Evolutionary conservation across 1,284 basidiomycete species (phyloP), one percentile per base, ranked within the genome.

Genomic region (Cutaneotrichosporon sp.): DNA sequence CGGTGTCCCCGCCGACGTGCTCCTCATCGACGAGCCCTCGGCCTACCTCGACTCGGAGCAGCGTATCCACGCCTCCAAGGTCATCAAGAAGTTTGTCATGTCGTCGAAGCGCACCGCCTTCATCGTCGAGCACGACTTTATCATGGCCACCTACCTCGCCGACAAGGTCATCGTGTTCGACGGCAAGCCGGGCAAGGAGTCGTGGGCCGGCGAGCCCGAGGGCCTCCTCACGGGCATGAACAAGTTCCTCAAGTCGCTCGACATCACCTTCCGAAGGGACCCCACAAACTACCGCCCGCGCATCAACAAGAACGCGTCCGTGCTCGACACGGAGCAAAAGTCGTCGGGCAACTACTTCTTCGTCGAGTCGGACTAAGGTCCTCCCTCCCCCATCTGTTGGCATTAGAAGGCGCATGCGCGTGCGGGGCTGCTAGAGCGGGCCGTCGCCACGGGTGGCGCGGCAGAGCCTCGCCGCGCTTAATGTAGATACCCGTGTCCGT

Each of bases 131-230:
- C 62, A 63, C 52, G 63, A 63, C 52, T 64, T 64, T 20, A 79
- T 77, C 69, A 79, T 80, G 80, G 92, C 94, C 4, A 95, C 94
- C 3, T 97, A 97, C 79, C 89, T 97, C 60, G 93, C 94, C 53
- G 95, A 97, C 78, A 90, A 94, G 64, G 95, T 98, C 72, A 95
- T 98, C 68, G 92, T 97, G 18, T 97, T 95, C 73, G 89, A 92
- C 75, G 94, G 93, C 55, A 79, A 86, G 70, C 93, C 93, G 9
- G 92, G 91, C 50, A 78, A 91, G 52, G 62, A 88, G 60, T 91
- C 93, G 14, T 93, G 87, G 33, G 92, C 92, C 18, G 90, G 90
- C 60, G 74, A 73, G 65, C 79, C 79, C 45, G 77, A 80, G 68
- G 76, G 77, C 27, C 60, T 80, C 47, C 70, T 79, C 64, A 74